Conservation (phyloP, 441 rosid species). For the Iberis amara region DNA sequence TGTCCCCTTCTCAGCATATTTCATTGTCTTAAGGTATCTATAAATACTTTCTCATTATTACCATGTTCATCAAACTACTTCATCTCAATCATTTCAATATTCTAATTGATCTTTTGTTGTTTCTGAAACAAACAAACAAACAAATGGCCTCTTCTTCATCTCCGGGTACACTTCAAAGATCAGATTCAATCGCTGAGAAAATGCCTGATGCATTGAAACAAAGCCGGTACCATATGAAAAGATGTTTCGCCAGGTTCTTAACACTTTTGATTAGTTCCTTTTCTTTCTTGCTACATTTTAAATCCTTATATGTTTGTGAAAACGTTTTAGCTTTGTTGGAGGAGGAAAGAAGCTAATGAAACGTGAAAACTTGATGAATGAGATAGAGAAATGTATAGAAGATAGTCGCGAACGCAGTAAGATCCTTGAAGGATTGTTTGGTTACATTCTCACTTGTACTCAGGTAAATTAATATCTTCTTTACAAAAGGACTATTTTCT, state of each 20-base stretch:
- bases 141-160: constrained; percentile 33
- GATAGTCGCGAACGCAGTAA: constrained; percentile 50
- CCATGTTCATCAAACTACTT: constrained; percentile 25
- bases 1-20: constrained; percentile 20
- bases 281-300: constrained; percentile 6
- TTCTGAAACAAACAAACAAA: neutral
- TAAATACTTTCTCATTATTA: constrained; percentile 17
- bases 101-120: constrained; percentile 12
- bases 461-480: constrained; percentile 35
- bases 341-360: constrained; percentile 68
- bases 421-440: constrained; percentile 67
- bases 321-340: constrained; percentile 41
- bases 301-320: constrained; percentile 10
- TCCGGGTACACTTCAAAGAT: constrained; percentile 30
- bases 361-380: constrained; percentile 55
- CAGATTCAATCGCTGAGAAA: constrained; percentile 42
- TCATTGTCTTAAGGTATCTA: constrained; percentile 13
- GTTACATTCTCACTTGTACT: constrained; percentile 64
- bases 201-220: constrained; percentile 46
- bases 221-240: constrained; percentile 44
- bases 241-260: constrained; percentile 36
- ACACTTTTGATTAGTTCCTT: neutral
- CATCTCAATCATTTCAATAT: constrained; percentile 22
- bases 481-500: too few species aligned
- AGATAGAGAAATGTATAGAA: constrained; percentile 52